Evolutionary conservation across 768 basidiomycete genomes (phyloP), one percentile per base, ranked within the genome.

Genomic region (Naganishia friedmannii): DNA sequence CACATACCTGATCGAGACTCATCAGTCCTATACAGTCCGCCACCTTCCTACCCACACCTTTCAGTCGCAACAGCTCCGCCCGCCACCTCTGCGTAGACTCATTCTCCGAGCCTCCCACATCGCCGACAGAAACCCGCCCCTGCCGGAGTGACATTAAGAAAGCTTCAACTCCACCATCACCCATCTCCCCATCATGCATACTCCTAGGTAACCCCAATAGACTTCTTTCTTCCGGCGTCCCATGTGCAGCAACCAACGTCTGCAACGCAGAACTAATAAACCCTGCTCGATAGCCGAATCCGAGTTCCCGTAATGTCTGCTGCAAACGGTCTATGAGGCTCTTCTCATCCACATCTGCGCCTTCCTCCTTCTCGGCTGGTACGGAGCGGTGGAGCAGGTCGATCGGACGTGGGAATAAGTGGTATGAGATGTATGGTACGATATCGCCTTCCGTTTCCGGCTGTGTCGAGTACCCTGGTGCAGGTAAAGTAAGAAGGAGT

Each of bases 41-140:
- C 0, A 99, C 96, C 78, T 99, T 99, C 42, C 92, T 85, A 6
- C 96, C 96, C 0, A 99, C 95, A 0, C 96, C 96, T 53, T 90
- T 85, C 68, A 97, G 87, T 76, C 86, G 88, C 42, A 95, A 82
- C 28, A 99, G 84, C 73, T 90, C 88, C 53, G 86, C 84, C 73
- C 93, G 84, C 28, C 55, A 71, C n/a, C 26, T 8, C 29, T 56
- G 5, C 29, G 15, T 46, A 5, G 5, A 17, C 23, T 37, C 53
- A n/a, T 2, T 9, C 32, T 23, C 19, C 32, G 15, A 29, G 12
- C 54, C 23, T 12, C 5, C 34, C 26, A 6, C 19, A 26, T 51
- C 23, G 1, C 19, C 12, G 21, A 8, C 21, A 7, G n/a, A 26
- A 3, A 13, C 23, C 6, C 48, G 7, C 1, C 48, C 6, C 23